These are phyloP conservation scores for Veloboletus limbatus DNA, from an alignment of 1,284 basidiomycete species.

Conservation along the genomic window DNA sequence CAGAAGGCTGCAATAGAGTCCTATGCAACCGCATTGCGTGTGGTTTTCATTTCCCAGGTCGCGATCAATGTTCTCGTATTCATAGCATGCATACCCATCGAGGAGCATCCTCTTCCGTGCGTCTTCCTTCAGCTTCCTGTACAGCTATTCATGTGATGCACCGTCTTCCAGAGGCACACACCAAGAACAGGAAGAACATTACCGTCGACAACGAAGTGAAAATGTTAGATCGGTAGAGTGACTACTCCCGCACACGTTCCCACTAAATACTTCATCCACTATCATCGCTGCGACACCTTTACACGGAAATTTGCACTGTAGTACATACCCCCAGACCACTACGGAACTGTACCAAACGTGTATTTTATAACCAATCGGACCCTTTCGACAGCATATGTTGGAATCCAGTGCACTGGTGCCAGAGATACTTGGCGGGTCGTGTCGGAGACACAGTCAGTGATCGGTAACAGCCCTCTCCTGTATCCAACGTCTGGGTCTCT, in stretches of 20 bases:
- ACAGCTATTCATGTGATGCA: constrained; percentile 14
- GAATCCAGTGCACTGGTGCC: too few species aligned
- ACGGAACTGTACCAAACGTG: constrained; percentile 24
- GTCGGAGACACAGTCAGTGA: constrained; percentile 14
- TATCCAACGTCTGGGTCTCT: constrained; percentile 75
- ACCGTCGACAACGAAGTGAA: constrained; percentile 37
- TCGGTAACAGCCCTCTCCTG: constrained; percentile 52
- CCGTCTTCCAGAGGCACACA: constrained; percentile 49
- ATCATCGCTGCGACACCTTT: constrained; percentile 21
- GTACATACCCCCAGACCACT: constrained; percentile 23
- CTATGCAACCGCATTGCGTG: constrained; percentile 79
- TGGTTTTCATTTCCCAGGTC: constrained; percentile 81
- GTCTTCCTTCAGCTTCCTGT: constrained; percentile 30
- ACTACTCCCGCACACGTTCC: constrained; percentile 12
- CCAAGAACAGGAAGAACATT: constrained; percentile 58
- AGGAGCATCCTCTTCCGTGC: constrained; percentile 72
- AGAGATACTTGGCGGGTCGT: too few species aligned
- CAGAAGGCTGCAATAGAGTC: constrained; percentile 74
- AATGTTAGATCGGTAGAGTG: constrained; percentile 19
- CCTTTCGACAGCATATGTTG: not conserved
- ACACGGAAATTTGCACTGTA: constrained; percentile 35
- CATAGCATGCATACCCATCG: constrained; percentile 64
- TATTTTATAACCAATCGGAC: constrained; percentile 19
- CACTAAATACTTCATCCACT: constrained; percentile 6
- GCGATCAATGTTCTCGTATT: constrained; percentile 63